These are phyloP conservation scores for Scutellaria minor DNA, from an alignment of 257 asterid species.

Conservation along the genomic window DNA sequence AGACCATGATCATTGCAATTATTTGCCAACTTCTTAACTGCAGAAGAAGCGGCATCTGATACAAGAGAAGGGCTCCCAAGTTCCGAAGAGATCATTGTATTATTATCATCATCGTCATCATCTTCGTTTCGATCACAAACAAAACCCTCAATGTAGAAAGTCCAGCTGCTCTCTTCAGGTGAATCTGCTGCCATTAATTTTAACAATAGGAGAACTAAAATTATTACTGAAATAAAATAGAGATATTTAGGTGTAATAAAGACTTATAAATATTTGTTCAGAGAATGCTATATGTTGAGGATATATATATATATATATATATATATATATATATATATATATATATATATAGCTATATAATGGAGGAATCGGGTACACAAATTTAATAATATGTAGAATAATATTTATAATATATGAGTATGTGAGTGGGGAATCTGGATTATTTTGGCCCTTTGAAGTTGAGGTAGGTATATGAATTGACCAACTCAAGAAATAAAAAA, in stretches of 20 bases:
- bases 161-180: constrained; percentile 85
- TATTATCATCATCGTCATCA: background rate
- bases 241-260: too few species aligned
- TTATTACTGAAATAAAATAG: too few species aligned
- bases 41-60: constrained; percentile 72
- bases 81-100: constrained; percentile 36
- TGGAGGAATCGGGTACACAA: constrained; percentile 25
- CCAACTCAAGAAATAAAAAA: constrained; percentile 41
- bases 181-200: constrained; percentile 36
- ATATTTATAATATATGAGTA: background rate
- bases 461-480: constrained; percentile 47
- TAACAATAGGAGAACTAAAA: background rate
- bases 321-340: too few species aligned
- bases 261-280: background rate
- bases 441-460: constrained; percentile 46
- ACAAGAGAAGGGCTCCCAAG: constrained; percentile 51
- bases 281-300: constrained; percentile 1
- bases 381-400: constrained; percentile 14
- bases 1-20: background rate
- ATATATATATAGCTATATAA: constrained; percentile 37
- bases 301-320: background rate
- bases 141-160: constrained; percentile 72
- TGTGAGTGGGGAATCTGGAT: constrained; percentile 43
- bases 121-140: constrained; percentile 29
- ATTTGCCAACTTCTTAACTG: constrained; percentile 38